Base-by-base conservation (phyloP, 148 eudicot species). In the Silene conica region DNA sequence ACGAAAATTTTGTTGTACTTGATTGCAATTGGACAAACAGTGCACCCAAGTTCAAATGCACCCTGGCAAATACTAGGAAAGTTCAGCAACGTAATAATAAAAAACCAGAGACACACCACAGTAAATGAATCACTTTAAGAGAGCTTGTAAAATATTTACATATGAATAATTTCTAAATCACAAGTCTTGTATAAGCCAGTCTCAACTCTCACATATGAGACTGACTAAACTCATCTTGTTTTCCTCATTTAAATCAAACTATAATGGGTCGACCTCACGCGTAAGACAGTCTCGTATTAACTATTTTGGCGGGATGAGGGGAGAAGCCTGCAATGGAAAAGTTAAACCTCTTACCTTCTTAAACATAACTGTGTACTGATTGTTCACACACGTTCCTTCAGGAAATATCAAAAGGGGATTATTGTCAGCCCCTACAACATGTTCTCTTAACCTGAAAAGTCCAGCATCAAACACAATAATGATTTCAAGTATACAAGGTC, bases 1-100 rank as follows among this genome's bases (percentile, higher is more conserved):
- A 96, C 99, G 74, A 92, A 92, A 43, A 92, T 90, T 83, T 96
- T 96, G 93, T 96, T 96, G 86, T 96, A 96, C 88, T 96, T 96
- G 85, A 96, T 89, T 73, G 99, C 97, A 50, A 96, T 80, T 6
- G 99, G 99, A 78, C 97, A 96, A 59, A 96, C 99, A 15, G 97
- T 87, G 83, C 90, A 87, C 74, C 87, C 97, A 67, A 96, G 97
- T 81, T 96, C 99, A 86, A 96, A 96, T 22, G 99, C 97, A 74
- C 99, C 99, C 99, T 96, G 78, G 48, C 59, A 46, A 63, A 69
- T 54, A 16, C 18, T 50, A 23, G 23, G 14, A 64, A 80, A 67
- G 26, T 21, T 70, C 60, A 78, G 15, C 38, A 45, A 31, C 7
- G 21, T 18, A 15, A 55, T 45, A 41, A 16, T 72, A 21, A 10